A percentile compares a stretch with the other conserved stretches of the same genome.
These are phyloP conservation scores for Cymbidium sinense DNA, from an alignment of 106 monocot genomes.

Conservation along the genomic window DNA sequence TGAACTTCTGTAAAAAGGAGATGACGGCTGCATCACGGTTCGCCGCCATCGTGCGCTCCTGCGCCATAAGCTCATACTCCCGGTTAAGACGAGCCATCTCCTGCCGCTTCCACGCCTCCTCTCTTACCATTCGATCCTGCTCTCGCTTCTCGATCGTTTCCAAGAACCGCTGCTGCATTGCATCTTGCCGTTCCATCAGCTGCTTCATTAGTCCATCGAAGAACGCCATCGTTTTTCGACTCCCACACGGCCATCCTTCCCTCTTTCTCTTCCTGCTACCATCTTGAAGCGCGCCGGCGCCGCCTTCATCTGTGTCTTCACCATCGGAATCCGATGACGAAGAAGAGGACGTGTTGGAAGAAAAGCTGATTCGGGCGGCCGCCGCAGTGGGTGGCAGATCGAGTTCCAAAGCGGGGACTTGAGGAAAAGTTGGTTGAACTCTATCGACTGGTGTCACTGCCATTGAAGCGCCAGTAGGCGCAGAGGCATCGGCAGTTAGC, in stretches of 20 bases:
- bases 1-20: constrained; percentile 61
- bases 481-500: neutral
- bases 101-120: constrained; percentile 80
- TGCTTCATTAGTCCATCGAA: constrained; percentile 69
- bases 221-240: constrained; percentile 53
- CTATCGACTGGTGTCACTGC: neutral
- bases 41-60: constrained; percentile 58
- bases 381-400: neutral
- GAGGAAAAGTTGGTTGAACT: neutral
- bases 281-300: neutral
- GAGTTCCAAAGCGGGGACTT: neutral
- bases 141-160: constrained; percentile 77
- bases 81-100: constrained; percentile 59
- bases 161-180: constrained; percentile 73
- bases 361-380: constrained; percentile 34
- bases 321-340: constrained; percentile 26
- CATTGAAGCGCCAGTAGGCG: neutral
- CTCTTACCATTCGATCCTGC: constrained; percentile 67
- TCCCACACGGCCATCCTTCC: neutral
- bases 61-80: constrained; percentile 59
- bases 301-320: constrained; percentile 33
- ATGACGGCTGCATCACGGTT: constrained; percentile 57
- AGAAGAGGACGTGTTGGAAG: constrained; percentile 43
- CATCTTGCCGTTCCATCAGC: constrained; percentile 77
- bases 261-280: constrained; percentile 11